phyloP scores from a whole-genome alignment of 805 yeast genomes.

The Sugiyamaella floridensis region DNA sequence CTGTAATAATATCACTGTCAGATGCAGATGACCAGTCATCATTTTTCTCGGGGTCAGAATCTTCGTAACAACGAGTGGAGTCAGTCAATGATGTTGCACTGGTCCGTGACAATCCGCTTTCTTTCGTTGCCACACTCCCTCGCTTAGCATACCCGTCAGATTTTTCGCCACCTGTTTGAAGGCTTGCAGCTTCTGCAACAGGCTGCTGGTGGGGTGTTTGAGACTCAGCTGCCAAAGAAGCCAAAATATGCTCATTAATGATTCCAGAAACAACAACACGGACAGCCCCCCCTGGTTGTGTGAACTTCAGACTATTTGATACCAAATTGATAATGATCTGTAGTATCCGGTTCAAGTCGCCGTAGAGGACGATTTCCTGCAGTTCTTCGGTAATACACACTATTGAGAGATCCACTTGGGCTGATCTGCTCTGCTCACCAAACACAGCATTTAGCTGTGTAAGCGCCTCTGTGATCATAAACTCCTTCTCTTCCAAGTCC shows the following conservation, averaged over 20 bases:
- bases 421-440: constrained; percentile 46
- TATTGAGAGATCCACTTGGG: constrained; percentile 56
- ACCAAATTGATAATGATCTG: constrained; percentile 92
- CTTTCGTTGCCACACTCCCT: background rate
- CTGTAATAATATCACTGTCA: constrained; percentile 40
- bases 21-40: background rate
- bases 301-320: constrained; percentile 84
- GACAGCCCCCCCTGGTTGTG: constrained; percentile 69
- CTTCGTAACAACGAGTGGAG: background rate
- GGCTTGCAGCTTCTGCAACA: background rate
- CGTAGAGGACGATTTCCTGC: constrained; percentile 53
- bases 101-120: background rate
- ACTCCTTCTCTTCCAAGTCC: constrained; percentile 74
- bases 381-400: constrained; percentile 37
- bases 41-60: background rate
- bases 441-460: constrained; percentile 82
- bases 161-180: background rate
- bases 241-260: background rate
- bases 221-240: constrained; percentile 3
- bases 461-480: constrained; percentile 72
- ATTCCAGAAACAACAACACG: constrained; percentile 6
- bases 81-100: background rate
- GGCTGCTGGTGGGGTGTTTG: background rate
- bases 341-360: constrained; percentile 83
- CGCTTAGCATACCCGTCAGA: background rate